Percentiles rank a stretch among this genome's conserved stretches.
phyloP scores from a whole-genome alignment of 768 basidiomycete genomes.

The Filobasidium wieringae region DNA sequence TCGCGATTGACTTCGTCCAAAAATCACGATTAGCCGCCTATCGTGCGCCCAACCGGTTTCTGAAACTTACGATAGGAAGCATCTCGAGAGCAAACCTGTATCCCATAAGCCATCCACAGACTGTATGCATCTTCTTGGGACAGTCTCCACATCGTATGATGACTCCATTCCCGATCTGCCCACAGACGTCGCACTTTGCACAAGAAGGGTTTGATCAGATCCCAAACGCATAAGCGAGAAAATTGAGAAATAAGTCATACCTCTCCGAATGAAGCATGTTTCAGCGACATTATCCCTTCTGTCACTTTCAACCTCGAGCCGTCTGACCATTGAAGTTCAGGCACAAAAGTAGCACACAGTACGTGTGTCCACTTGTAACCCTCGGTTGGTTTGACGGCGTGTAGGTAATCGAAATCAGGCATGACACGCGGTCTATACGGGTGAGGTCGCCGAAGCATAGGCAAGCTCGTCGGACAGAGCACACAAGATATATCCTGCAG shows the following conservation, averaged over 20 bases:
- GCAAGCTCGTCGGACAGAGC: constrained; percentile 60
- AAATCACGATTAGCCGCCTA: not conserved
- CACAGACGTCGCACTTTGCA: constrained; percentile 56
- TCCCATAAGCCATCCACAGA: constrained; percentile 78
- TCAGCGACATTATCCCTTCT: constrained; percentile 56
- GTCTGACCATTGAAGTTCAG: constrained; percentile 73
- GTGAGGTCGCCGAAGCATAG: constrained; percentile 22
- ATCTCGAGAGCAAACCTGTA: constrained; percentile 89
- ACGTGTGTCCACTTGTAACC: constrained; percentile 87
- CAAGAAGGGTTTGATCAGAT: not conserved
- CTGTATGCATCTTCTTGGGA: constrained; percentile 63
- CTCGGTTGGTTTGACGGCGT: constrained; percentile 78
- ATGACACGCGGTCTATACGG: constrained; percentile 2
- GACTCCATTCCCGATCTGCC: constrained; percentile 54
- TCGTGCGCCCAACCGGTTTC: too few species aligned
- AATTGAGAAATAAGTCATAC: not conserved
- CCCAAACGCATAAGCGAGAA: not conserved
- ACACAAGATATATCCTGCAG: constrained; percentile 68
- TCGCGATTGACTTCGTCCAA: not conserved
- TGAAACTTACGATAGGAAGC: not conserved
- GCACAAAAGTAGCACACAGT: constrained; percentile 74
- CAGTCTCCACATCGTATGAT: constrained; percentile 78
- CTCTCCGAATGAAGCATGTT: constrained; percentile 11
- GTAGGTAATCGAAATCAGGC: constrained; percentile 44
- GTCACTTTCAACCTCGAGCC: constrained; percentile 60